Conservation (phyloP, 164 flowering plant genomes). For the Stephania yunnanensis region DNA sequence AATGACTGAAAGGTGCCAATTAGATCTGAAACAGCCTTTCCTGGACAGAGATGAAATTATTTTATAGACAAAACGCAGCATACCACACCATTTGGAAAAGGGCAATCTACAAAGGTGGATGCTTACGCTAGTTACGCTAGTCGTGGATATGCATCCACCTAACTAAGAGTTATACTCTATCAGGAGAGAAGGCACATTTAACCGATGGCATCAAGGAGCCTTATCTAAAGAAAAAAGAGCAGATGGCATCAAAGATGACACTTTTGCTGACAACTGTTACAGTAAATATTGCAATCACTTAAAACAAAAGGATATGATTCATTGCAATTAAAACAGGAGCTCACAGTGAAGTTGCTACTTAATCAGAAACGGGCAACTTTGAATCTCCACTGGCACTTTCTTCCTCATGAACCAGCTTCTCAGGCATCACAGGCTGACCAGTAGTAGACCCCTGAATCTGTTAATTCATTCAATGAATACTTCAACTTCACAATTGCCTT, state of each 20-base stretch:
- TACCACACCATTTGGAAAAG: background rate
- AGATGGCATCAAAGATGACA: constrained; percentile 18
- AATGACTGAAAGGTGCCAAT: too few relatives aligned
- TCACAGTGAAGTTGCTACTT: constrained; percentile 11
- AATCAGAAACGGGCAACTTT: constrained; percentile 16
- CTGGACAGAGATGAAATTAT: background rate
- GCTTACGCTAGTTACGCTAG: background rate
- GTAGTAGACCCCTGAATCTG: constrained; percentile 31
- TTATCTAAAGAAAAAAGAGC: too few relatives aligned
- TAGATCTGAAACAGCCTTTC: background rate
- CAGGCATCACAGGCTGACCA: constrained; percentile 26
- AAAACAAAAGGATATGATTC: constrained; percentile 4
- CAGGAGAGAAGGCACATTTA: background rate
- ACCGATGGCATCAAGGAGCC: background rate
- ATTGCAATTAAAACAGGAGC: constrained; percentile 2
- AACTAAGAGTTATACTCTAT: background rate
- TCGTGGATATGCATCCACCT: background rate
- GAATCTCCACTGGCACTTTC: constrained; percentile 19
- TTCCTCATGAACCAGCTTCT: constrained; percentile 26
- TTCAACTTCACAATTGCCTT: background rate
- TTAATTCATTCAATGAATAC: constrained; percentile 10
- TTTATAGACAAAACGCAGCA: background rate
- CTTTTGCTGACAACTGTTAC: constrained; percentile 9
- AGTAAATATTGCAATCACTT: constrained; percentile 10
- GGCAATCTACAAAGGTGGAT: background rate